Conservation (phyloP, 176 grass and related monocot genomes). For the Hordeum vulgare region MorexV3_pseudomolecules_assembly NC_058518.1:273511897-273512396, state of each 20-base stretch:
- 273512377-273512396: neutral
- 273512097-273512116: neutral
- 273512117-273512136: neutral
- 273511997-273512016: slow-evolving; percentile 64
- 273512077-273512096: neutral
- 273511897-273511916: slow-evolving; percentile 57
- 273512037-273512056: slow-evolving; percentile 54
- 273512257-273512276: neutral
- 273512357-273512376: neutral
- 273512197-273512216: neutral
- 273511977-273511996: slow-evolving; percentile 57
- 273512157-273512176: neutral
- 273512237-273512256: neutral
- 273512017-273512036: slow-evolving; percentile 33
- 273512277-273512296: neutral
- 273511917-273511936: slow-evolving; percentile 36
- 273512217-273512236: neutral
- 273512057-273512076: slow-evolving; percentile 38
- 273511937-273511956: slow-evolving; percentile 14
- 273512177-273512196: neutral
- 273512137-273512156: neutral
- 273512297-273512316: neutral
- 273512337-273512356: neutral
- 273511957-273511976: slow-evolving; percentile 73
- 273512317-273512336: neutral